phyloP scores from a whole-genome alignment of 2,329 filamentous ascomycete species.

The Nothopassalora personata region DNA sequence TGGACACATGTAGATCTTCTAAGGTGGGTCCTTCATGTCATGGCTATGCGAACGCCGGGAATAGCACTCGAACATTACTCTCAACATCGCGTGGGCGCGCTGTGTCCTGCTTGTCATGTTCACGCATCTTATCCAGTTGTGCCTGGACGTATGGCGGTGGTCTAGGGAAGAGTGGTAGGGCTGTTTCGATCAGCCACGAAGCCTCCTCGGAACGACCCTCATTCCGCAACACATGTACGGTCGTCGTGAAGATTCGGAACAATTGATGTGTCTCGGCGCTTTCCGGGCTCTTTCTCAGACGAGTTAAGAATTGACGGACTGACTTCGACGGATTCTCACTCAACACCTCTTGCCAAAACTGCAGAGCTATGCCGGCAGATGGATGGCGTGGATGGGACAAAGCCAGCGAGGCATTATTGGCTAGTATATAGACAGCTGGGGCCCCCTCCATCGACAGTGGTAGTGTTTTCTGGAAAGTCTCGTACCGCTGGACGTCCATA shows the following conservation, averaged over 20 bases:
- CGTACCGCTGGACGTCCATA: constrained; percentile 10
- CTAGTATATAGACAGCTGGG: neutral
- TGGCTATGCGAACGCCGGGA: neutral
- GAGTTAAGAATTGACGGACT: neutral
- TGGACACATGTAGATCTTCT: too few species aligned
- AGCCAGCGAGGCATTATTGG: neutral
- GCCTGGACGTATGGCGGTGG: neutral
- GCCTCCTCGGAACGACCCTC: constrained; percentile 1
- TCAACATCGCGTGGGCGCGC: neutral
- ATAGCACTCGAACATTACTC: neutral
- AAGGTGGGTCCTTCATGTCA: too few species aligned
- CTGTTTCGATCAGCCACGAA: constrained; percentile 1
- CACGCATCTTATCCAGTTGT: neutral
- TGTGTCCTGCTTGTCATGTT: neutral
- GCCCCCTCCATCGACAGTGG: neutral
- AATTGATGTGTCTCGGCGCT: neutral
- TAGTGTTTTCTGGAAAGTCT: constrained; percentile 5
- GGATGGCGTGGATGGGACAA: constrained; percentile 1
- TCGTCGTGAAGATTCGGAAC: neutral
- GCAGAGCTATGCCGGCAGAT: neutral
- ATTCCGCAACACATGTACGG: neutral
- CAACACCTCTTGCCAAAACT: neutral
- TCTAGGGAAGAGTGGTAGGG: neutral
- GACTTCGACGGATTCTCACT: neutral
- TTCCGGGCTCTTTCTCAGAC: neutral